Percentiles rank a stretch among this genome's conserved stretches.
Evolutionary conservation across 768 basidiomycete genomes (phyloP).

Genomic region (Boletellus sp.): DNA sequence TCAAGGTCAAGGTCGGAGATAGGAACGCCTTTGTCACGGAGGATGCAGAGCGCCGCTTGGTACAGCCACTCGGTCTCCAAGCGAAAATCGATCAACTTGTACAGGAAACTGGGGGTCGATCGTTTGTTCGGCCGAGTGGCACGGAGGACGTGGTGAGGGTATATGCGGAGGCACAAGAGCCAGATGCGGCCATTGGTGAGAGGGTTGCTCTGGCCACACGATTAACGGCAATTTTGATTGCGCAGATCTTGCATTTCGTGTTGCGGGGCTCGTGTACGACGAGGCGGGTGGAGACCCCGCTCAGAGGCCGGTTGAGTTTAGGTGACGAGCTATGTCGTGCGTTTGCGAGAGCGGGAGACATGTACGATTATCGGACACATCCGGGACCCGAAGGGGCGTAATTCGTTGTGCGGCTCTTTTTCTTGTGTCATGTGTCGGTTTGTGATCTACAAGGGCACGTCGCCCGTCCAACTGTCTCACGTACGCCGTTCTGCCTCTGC

Average conservation of each 20-base stretch:
- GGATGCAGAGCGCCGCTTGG: slow-evolving; percentile 89
- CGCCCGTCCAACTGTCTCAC: slow-evolving; percentile 89
- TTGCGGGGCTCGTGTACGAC: slow-evolving; percentile 84
- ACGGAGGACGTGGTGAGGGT: slow-evolving; percentile 98
- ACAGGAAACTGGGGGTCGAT: slow-evolving; percentile 78
- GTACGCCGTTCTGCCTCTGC: slow-evolving; percentile 35
- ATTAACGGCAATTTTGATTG: slow-evolving; percentile 4
- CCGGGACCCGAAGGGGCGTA: slow-evolving; percentile 22
- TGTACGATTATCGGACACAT: background rate
- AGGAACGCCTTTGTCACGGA: slow-evolving; percentile 82
- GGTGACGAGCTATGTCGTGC: slow-evolving; percentile 38
- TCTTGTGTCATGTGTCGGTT: slow-evolving; percentile 69
- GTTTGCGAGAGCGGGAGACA: background rate
- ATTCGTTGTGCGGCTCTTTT: slow-evolving; percentile 13
- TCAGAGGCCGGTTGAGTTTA: slow-evolving; percentile 74
- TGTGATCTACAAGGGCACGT: slow-evolving; percentile 93
- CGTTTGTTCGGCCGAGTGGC: slow-evolving; percentile 94
- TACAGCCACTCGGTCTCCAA: slow-evolving; percentile 78
- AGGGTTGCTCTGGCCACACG: background rate
- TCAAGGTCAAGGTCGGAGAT: slow-evolving; percentile 87
- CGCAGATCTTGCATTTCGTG: slow-evolving; percentile 78
- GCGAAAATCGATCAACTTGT: slow-evolving; percentile 78
- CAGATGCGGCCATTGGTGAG: slow-evolving; percentile 76
- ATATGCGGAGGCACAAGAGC: slow-evolving; percentile 85
- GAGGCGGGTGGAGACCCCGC: slow-evolving; percentile 75